Conservation (phyloP, 257 asterid species). For the Solanum pinnatisectum region DNA sequence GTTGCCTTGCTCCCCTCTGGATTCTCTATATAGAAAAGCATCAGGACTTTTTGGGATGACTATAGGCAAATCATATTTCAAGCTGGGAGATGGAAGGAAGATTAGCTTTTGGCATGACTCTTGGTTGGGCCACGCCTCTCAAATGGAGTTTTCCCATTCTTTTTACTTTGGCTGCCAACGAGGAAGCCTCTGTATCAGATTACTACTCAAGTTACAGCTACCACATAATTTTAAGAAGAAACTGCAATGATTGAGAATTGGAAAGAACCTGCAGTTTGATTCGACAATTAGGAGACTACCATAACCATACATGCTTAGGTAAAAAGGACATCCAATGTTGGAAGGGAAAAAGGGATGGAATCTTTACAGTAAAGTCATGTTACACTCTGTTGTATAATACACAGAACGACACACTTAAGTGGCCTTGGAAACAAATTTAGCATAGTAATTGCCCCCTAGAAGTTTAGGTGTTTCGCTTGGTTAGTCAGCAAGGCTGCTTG, state of each 20-base stretch:
- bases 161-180: background rate
- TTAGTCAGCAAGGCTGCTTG: background rate
- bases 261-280: background rate
- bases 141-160: background rate
- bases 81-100: background rate
- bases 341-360: background rate
- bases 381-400: background rate
- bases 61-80: background rate
- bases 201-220: background rate
- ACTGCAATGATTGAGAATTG: background rate
- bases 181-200: background rate
- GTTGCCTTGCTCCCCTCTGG: background rate
- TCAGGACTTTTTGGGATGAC: background rate
- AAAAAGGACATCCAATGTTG: background rate
- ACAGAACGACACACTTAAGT: background rate
- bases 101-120: background rate
- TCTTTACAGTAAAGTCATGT: background rate
- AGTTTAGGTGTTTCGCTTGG: background rate
- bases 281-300: background rate
- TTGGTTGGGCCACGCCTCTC: background rate
- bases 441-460: background rate
- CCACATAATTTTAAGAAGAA: background rate
- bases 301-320: background rate
- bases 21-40: background rate
- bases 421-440: background rate